Percentiles rank a stretch among this genome's conserved stretches.
phyloP scores from a whole-genome alignment of 139 green algal genomes.

The Chlorella sp. region DNA sequence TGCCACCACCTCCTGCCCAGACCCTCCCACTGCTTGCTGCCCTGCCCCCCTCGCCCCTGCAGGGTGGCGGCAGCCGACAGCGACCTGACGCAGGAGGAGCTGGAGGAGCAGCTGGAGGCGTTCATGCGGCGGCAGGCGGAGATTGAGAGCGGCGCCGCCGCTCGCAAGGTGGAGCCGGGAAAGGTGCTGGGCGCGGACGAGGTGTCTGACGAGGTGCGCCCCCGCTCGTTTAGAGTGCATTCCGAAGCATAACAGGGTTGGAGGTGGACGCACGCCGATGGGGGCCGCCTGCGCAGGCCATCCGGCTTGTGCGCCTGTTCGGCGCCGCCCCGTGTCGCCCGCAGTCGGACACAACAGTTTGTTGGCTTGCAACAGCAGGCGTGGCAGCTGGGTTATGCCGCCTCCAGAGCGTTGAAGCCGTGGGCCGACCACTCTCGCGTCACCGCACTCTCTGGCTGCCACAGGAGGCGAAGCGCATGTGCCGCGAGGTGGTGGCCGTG shows the following conservation, averaged over 20 bases:
- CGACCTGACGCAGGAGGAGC: slow-evolving; percentile 61
- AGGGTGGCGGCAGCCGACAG: slow-evolving; percentile 14
- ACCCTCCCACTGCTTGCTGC: neutral
- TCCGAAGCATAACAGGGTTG: neutral
- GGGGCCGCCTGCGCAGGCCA: too few species aligned
- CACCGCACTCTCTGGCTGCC: neutral
- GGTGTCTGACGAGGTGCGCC: slow-evolving; percentile 61
- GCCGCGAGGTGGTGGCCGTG: slow-evolving; percentile 73
- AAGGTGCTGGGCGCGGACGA: slow-evolving; percentile 58
- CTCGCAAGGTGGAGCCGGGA: slow-evolving; percentile 25
- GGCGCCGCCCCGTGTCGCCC: too few species aligned
- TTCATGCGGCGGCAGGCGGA: slow-evolving; percentile 90
- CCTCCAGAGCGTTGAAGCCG: too few species aligned
- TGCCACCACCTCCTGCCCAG: neutral
- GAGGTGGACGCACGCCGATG: too few species aligned
- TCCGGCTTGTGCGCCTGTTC: too few species aligned
- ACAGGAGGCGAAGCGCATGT: slow-evolving; percentile 67
- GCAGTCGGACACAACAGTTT: too few species aligned
- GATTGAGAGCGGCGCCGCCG: slow-evolving; percentile 70
- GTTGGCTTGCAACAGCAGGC: too few species aligned
- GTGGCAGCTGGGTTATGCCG: too few species aligned
- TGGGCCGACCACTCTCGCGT: too few species aligned
- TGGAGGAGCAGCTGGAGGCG: slow-evolving; percentile 78
- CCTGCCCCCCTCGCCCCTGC: neutral
- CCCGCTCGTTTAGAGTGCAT: neutral